Evolutionary conservation across 176 grass and related monocot species (phyloP).

Genomic region (Zoysia pacifica): DNA sequence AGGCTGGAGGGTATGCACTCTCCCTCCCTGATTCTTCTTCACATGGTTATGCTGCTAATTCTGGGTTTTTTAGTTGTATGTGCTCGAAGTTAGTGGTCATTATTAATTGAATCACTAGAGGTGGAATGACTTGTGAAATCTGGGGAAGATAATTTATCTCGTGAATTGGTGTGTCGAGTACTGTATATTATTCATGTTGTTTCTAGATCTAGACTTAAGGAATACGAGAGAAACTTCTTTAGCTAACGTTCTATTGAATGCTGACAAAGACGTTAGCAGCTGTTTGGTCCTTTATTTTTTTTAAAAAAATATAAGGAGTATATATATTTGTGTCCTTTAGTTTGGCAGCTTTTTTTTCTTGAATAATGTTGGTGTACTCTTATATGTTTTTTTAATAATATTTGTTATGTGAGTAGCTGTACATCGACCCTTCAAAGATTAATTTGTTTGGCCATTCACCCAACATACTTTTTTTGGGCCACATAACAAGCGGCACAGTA

Average conservation of each 20-base stretch:
- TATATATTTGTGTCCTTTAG: no score
- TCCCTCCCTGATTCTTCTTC: neutral
- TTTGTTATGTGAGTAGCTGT: no score
- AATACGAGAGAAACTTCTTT: neutral
- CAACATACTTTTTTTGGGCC: no score
- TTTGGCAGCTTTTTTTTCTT: neutral
- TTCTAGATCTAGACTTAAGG: neutral
- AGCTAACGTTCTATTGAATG: neutral
- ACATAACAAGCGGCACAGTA: no score
- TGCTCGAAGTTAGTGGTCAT: neutral
- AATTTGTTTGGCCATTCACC: no score
- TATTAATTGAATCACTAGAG: neutral
- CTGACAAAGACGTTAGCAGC: neutral
- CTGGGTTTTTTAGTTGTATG: neutral
- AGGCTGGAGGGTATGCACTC: conserved; percentile 76
- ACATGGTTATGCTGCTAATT: neutral
- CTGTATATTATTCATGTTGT: neutral
- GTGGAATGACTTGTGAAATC: neutral
- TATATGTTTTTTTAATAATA: no score
- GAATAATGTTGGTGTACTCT: neutral
- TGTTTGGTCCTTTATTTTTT: neutral
- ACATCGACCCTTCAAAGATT: no score
- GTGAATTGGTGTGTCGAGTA: neutral
- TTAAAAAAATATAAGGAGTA: no score
- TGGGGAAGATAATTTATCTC: neutral